These are phyloP conservation scores for Cenchrus purpureus DNA, from an alignment of 176 grass and related monocot genomes.

Conservation along the genomic window DNA sequence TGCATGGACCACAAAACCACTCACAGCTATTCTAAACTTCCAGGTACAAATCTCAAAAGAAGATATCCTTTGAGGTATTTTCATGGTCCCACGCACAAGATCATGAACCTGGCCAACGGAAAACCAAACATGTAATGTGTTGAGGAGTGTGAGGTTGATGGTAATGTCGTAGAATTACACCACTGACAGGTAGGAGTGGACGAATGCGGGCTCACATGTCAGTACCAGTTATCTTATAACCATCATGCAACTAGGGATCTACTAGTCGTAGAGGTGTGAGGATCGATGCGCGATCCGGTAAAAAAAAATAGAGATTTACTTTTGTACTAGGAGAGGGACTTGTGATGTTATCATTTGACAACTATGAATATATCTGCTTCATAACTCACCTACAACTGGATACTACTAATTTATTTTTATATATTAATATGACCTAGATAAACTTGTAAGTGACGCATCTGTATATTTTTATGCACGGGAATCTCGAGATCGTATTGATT, in stretches of 20 bases:
- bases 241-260: accelerated
- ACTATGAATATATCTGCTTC: no score
- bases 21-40: constrained; percentile 40
- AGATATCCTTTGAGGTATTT: constrained; percentile 18
- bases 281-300: not conserved
- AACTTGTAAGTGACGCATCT: no score
- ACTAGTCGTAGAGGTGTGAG: not conserved
- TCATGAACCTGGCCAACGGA: constrained; percentile 2
- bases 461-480: no score
- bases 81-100: constrained; percentile 22
- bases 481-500: no score
- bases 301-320: no score
- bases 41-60: constrained; percentile 57
- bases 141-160: not conserved
- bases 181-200: not conserved
- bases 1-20: constrained; percentile 63
- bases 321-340: no score
- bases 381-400: no score
- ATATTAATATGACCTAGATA: no score
- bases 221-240: not conserved
- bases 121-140: not conserved
- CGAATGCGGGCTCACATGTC: not conserved
- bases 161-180: not conserved
- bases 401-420: no score
- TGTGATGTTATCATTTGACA: no score